Conservation (phyloP, 129 eudicot genomes). For the Chrysanthemum lavandulifolium region DNA sequence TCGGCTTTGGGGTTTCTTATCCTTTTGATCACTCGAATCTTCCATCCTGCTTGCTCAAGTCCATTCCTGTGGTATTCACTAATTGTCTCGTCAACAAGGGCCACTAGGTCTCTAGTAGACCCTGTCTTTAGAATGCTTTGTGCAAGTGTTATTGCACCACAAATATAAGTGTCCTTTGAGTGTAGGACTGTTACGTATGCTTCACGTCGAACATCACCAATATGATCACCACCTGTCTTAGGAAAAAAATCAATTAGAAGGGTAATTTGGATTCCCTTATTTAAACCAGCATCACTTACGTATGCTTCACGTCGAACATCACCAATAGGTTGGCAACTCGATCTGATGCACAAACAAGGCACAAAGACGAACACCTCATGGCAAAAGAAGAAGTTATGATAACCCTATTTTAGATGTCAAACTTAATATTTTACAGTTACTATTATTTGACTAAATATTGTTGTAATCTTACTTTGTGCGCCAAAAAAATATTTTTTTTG, state of each 20-base stretch:
- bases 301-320: too few species aligned
- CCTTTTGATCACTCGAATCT: background rate
- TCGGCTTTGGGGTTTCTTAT: constrained; percentile 11
- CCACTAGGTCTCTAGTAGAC: constrained; percentile 70
- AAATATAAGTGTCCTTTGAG: constrained; percentile 68
- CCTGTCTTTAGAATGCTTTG: constrained; percentile 81
- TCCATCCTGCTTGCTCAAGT: constrained; percentile 37
- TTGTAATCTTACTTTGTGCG: too few species aligned
- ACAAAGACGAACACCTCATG: too few species aligned
- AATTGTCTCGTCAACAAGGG: constrained; percentile 71
- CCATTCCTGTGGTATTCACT: constrained; percentile 59
- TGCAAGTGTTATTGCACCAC: constrained; percentile 83
- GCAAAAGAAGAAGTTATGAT: background rate
- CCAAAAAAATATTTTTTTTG: background rate
- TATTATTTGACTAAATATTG: too few species aligned
- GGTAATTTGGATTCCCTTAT: too few species aligned
- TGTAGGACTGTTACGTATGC: constrained; percentile 86
- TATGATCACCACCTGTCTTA: constrained; percentile 4
- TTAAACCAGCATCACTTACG: too few species aligned
- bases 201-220: constrained; percentile 51
- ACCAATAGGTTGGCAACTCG: too few species aligned
- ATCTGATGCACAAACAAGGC: too few species aligned
- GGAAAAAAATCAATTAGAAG: constrained; percentile 13
- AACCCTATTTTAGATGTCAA: background rate
- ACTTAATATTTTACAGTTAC: background rate